Percentiles rank a stretch among this genome's conserved stretches.
These are phyloP conservation scores for Cytospora mali DNA, from an alignment of 2,329 filamentous ascomycete genomes.

Conservation along the genomic window DNA sequence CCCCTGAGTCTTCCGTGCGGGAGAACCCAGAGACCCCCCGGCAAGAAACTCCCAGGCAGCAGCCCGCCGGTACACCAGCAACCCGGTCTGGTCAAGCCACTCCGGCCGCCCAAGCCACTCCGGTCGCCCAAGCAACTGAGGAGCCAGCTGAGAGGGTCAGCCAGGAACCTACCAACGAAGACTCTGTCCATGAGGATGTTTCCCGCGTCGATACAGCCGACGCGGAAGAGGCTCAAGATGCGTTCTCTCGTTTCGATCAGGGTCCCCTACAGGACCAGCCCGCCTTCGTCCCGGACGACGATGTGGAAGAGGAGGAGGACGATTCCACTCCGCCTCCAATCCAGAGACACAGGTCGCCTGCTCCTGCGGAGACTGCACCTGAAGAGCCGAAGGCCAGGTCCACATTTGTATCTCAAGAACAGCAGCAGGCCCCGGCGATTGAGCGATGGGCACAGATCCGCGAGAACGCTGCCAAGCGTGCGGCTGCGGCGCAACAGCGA, in stretches of 20 bases:
- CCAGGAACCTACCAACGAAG: constrained; percentile 46
- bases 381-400: constrained; percentile 33
- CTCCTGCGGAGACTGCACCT: constrained; percentile 37
- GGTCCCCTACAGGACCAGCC: constrained; percentile 86
- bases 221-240: constrained; percentile 59
- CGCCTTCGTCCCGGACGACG: constrained; percentile 66
- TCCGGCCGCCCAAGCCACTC: constrained; percentile 30
- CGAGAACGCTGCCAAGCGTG: constrained; percentile 87
- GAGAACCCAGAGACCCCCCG: constrained; percentile 24
- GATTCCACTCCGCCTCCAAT: constrained; percentile 57
- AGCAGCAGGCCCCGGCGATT: constrained; percentile 47
- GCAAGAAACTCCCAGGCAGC: constrained; percentile 16
- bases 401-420: constrained; percentile 33
- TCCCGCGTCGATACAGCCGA: constrained; percentile 65
- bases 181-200: constrained; percentile 49
- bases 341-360: constrained; percentile 42
- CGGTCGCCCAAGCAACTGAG: constrained; percentile 30
- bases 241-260: constrained; percentile 77
- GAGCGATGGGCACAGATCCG: constrained; percentile 96
- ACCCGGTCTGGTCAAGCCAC: constrained; percentile 10
- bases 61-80: constrained; percentile 9
- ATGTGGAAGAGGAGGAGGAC: constrained; percentile 48
- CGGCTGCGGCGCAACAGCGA: constrained; percentile 42
- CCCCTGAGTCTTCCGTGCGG: constrained; percentile 1
- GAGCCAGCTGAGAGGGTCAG: constrained; percentile 29